A percentile compares a stretch with the other conserved stretches of the same genome.
Conservation (phyloP, 1,284 basidiomycete genomes). For the Tylopilus orsonianus region DNA sequence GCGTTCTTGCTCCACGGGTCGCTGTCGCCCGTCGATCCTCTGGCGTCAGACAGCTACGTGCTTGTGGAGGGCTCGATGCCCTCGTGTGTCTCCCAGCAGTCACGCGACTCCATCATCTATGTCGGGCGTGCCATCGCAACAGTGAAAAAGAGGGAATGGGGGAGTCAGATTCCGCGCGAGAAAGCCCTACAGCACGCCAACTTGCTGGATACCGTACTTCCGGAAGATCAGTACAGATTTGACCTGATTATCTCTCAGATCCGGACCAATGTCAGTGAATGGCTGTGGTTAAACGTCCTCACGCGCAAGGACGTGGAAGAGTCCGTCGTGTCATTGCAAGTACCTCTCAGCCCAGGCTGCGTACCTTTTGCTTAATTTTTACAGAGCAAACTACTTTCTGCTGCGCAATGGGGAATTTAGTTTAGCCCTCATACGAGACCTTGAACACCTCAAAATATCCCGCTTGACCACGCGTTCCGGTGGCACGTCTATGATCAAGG, state of each 20-base stretch:
- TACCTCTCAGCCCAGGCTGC: constrained; percentile 12
- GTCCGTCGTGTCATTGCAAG: constrained; percentile 71
- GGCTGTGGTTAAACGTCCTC: constrained; percentile 89
- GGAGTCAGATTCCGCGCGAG: constrained; percentile 68
- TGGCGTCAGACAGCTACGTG: constrained; percentile 53
- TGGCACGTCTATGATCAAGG: constrained; percentile 73
- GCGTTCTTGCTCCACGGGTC: constrained; percentile 80
- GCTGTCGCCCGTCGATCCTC: constrained; percentile 54
- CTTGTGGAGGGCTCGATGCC: constrained; percentile 70
- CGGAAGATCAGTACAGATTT: constrained; percentile 75
- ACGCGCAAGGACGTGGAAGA: constrained; percentile 81
- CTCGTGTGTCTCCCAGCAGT: constrained; percentile 65
- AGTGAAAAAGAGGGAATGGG: constrained; percentile 77
- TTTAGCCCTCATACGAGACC: constrained; percentile 76
- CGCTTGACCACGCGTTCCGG: constrained; percentile 68
- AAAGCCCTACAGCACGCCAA: constrained; percentile 64
- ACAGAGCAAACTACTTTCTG: constrained; percentile 80
- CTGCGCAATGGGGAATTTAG: constrained; percentile 86
- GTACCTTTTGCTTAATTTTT: constrained; percentile 20
- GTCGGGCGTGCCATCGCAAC: constrained; percentile 86
- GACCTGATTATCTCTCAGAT: constrained; percentile 72
- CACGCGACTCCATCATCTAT: constrained; percentile 81
- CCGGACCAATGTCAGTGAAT: constrained; percentile 76
- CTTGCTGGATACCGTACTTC: constrained; percentile 62
- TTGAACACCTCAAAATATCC: constrained; percentile 75